phyloP scores from a whole-genome alignment of 164 flowering plant genomes.

The Magnolia kwangsiensis region DNA sequence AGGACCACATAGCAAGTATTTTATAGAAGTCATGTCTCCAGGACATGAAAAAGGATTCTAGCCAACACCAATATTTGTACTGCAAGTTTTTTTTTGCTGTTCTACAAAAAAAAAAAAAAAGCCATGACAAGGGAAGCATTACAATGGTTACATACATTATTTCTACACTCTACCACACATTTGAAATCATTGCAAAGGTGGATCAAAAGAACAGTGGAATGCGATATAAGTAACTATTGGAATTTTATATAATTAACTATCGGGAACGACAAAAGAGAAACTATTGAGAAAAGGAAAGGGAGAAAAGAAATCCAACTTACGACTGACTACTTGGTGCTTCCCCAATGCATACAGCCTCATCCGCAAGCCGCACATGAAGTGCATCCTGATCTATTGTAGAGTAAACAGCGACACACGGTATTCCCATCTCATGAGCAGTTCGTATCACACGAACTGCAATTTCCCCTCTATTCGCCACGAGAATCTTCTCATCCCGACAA shows the following conservation, averaged over 20 bases:
- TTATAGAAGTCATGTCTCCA: too few relatives aligned
- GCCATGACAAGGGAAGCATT: not conserved
- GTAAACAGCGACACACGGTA: constrained; percentile 96
- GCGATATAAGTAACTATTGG: not conserved
- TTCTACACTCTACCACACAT: not conserved
- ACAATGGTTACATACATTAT: too few relatives aligned
- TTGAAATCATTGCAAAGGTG: not conserved
- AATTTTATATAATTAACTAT: not conserved
- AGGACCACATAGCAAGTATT: too few relatives aligned
- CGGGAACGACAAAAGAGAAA: not conserved
- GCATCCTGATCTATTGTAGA: constrained; percentile 98
- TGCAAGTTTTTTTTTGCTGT: too few relatives aligned
- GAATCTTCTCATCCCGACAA: constrained; percentile 73
- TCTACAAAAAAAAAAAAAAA: too few relatives aligned
- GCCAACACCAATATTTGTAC: too few relatives aligned
- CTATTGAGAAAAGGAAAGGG: not conserved
- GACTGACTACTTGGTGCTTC: constrained; percentile 98
- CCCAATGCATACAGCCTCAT: constrained; percentile 98
- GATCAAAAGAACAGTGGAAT: not conserved
- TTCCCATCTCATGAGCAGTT: constrained; percentile 96
- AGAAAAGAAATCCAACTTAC: constrained; percentile 43
- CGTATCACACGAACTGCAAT: constrained; percentile 95
- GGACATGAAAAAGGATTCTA: too few relatives aligned
- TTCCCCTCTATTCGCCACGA: constrained; percentile 97
- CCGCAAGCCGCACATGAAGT: constrained; percentile 94